These are phyloP conservation scores for Moringa oleifera DNA, from an alignment of 345 rosid genomes.

Conservation along the genomic window DNA sequence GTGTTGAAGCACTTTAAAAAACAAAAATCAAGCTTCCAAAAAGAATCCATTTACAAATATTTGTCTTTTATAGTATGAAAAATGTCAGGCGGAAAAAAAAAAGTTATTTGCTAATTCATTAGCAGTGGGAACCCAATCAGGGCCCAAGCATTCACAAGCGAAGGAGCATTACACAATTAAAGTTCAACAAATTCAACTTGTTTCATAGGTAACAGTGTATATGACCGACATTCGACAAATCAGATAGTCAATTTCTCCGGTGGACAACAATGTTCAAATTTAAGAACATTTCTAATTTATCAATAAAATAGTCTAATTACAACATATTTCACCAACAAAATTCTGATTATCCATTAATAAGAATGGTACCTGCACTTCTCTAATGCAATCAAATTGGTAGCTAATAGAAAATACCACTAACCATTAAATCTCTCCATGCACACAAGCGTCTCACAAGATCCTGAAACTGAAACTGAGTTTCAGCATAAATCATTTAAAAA, in stretches of 20 bases:
- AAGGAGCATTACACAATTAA: background rate
- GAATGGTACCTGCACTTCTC: background rate
- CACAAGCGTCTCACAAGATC: conserved; percentile 74
- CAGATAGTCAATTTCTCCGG: background rate
- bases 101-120: background rate
- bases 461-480: conserved; percentile 63
- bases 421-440: conserved; percentile 96
- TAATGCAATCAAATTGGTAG: background rate
- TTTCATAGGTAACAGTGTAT: background rate
- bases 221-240: background rate
- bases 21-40: background rate
- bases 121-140: background rate
- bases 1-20: background rate
- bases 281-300: background rate
- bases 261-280: background rate
- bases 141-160: background rate
- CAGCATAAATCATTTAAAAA: conserved; percentile 6
- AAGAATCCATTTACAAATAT: background rate
- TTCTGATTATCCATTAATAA: background rate
- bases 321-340: background rate
- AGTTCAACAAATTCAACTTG: background rate
- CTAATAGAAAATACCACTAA: conserved; percentile 25
- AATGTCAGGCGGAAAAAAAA: background rate
- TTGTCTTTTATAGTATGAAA: background rate
- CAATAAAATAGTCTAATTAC: no score